Evolutionary conservation across 352 stramenopile species (phyloP).

Genomic region (Pythium phragmitis): DNA sequence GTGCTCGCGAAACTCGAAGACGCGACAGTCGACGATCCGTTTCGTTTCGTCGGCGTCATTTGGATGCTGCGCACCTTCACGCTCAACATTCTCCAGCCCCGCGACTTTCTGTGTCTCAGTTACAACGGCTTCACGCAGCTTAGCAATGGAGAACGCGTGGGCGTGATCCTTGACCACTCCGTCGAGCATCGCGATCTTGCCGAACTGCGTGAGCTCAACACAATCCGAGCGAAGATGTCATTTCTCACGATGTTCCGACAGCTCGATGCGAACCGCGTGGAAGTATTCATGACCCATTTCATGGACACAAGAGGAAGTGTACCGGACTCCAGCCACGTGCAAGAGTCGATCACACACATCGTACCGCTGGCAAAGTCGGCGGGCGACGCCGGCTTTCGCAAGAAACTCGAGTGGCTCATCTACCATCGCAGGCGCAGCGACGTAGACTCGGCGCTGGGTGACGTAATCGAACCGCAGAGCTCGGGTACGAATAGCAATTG

Average conservation of each 20-base stretch:
- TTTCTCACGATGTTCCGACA: slow-evolving; percentile 46
- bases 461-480: slow-evolving; percentile 9
- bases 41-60: slow-evolving; percentile 35
- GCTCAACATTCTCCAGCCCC: slow-evolving; percentile 5
- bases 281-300: slow-evolving; percentile 45
- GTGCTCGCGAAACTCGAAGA: slow-evolving; percentile 30
- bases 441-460: neutral
- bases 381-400: slow-evolving; percentile 33
- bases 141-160: slow-evolving; percentile 39
- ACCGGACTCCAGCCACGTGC: slow-evolving; percentile 9
- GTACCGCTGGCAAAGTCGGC: neutral
- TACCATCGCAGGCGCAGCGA: slow-evolving; percentile 13
- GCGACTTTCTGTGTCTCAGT: slow-evolving; percentile 32
- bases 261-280: slow-evolving; percentile 37
- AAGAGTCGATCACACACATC: slow-evolving; percentile 34
- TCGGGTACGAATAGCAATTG: slow-evolving; percentile 7
- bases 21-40: slow-evolving; percentile 31
- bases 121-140: neutral
- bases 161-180: slow-evolving; percentile 46
- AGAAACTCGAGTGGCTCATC: slow-evolving; percentile 51
- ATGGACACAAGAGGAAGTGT: slow-evolving; percentile 23
- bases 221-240: slow-evolving; percentile 41
- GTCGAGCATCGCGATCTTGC: slow-evolving; percentile 45
- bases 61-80: slow-evolving; percentile 12
- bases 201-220: slow-evolving; percentile 31